These are phyloP conservation scores for Entomortierella beljakovae DNA, from an alignment of 192 early-diverging fungal species.

Conservation along the genomic window DNA sequence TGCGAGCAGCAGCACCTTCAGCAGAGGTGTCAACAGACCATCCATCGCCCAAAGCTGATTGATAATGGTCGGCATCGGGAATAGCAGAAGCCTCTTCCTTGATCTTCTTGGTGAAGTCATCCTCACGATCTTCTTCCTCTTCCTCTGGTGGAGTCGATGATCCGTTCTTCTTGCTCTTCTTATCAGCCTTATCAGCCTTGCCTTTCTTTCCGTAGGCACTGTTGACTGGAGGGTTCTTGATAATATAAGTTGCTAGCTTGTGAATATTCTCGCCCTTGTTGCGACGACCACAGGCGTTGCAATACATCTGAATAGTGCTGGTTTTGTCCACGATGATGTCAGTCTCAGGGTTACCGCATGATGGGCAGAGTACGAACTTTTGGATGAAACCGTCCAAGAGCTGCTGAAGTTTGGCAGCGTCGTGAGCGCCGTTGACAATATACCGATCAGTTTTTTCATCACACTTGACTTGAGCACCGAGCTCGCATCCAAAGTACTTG, in stretches of 20 bases:
- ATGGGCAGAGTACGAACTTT: constrained; percentile 92
- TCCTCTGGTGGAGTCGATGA: constrained; percentile 55
- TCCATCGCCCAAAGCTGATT: constrained; percentile 73
- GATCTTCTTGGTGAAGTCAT: constrained; percentile 75
- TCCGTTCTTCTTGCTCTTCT: constrained; percentile 62
- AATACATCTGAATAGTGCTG: constrained; percentile 71
- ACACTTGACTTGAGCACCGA: constrained; percentile 92
- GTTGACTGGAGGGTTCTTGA: constrained; percentile 89
- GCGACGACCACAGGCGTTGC: constrained; percentile 93
- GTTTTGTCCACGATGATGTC: constrained; percentile 76
- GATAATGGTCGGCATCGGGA: constrained; percentile 59
- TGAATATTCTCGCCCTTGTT: constrained; percentile 89
- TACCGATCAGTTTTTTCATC: constrained; percentile 94
- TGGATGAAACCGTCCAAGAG: constrained; percentile 93
- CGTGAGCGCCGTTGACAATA: constrained; percentile 96
- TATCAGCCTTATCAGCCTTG: constrained; percentile 59
- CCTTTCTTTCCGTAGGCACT: constrained; percentile 49
- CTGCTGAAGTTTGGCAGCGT: constrained; percentile 85
- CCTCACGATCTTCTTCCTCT: constrained; percentile 69
- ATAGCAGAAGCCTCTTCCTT: constrained; percentile 76
- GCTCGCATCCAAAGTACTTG: constrained; percentile 95
- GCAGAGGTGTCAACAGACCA: constrained; percentile 86
- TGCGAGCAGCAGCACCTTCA: constrained; percentile 80
- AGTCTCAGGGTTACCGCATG: constrained; percentile 98
- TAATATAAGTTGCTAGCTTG: constrained; percentile 88